A percentile compares a stretch with the other conserved stretches of the same genome.
Conservation (phyloP, 2,329 filamentous ascomycete species). For the Alternaria arborescens region DNA sequence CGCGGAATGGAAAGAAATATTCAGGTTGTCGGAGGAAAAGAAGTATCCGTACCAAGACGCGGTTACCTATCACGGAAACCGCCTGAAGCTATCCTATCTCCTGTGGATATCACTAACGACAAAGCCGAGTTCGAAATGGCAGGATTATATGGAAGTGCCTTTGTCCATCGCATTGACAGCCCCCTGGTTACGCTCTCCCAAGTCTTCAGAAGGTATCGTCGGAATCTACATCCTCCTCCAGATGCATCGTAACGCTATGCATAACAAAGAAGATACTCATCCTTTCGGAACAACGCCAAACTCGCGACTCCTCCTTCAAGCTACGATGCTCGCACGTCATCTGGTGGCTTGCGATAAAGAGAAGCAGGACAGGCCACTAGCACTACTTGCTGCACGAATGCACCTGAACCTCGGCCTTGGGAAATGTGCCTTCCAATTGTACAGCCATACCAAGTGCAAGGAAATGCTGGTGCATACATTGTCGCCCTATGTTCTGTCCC, state of each 20-base stretch:
- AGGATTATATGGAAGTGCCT: neutral
- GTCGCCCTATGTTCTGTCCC: slow-evolving; percentile 41
- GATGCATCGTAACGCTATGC: slow-evolving; percentile 26
- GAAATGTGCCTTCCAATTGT: slow-evolving; percentile 41
- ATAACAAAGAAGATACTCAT: neutral
- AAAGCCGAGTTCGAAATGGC: neutral
- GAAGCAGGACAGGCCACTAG: slow-evolving; percentile 37
- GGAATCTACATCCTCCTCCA: slow-evolving; percentile 34
- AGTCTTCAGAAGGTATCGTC: slow-evolving; percentile 30
- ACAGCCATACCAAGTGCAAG: slow-evolving; percentile 38
- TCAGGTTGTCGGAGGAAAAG: neutral
- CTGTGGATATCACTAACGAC: slow-evolving; percentile 29
- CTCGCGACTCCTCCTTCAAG: slow-evolving; percentile 39
- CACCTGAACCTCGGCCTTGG: slow-evolving; percentile 45
- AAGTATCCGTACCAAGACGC: neutral
- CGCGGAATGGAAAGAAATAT: neutral
- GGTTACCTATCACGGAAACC: slow-evolving; percentile 19
- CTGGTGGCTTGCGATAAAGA: slow-evolving; percentile 35
- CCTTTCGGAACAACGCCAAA: slow-evolving; percentile 15
- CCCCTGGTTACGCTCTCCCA: slow-evolving; percentile 13
- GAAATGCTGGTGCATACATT: slow-evolving; percentile 48
- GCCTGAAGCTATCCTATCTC: slow-evolving; percentile 39
- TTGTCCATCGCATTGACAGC: neutral
- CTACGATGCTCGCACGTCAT: slow-evolving; percentile 37
- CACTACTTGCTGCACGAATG: slow-evolving; percentile 44